These are phyloP conservation scores for Cladorrhinum sp. DNA, from an alignment of 2,329 filamentous ascomycete species.

Conservation along the genomic window DNA sequence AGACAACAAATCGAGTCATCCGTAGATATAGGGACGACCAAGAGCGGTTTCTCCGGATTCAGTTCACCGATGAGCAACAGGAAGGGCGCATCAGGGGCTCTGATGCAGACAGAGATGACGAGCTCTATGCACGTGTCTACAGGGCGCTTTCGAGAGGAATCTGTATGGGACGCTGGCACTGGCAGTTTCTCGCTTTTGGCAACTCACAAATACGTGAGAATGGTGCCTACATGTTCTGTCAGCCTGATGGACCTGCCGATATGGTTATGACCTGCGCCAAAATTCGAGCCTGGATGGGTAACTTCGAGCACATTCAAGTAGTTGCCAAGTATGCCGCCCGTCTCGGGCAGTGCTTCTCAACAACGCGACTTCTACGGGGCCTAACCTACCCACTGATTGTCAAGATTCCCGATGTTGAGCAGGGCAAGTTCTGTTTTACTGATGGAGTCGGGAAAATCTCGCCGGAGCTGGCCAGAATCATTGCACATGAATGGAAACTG, in stretches of 20 bases:
- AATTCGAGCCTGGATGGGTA: constrained; percentile 84
- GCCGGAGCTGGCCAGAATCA: constrained; percentile 67
- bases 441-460: constrained; percentile 97
- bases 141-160: constrained; percentile 75
- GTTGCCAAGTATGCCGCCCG: constrained; percentile 90
- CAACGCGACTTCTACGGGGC: constrained; percentile 71
- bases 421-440: constrained; percentile 71
- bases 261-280: constrained; percentile 62
- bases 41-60: constrained; percentile 83
- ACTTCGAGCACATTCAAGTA: constrained; percentile 74
- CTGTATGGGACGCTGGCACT: constrained; percentile 73
- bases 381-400: constrained; percentile 57
- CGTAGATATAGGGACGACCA: constrained; percentile 65
- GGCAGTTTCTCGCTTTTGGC: constrained; percentile 88
- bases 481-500: constrained; percentile 67
- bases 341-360: constrained; percentile 93
- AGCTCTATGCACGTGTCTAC: constrained; percentile 71
- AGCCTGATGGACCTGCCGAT: constrained; percentile 41
- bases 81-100: constrained; percentile 58
- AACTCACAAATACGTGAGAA: constrained; percentile 94
- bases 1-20: constrained; percentile 84
- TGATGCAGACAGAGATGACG: constrained; percentile 57
- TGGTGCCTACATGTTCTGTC: constrained; percentile 88
- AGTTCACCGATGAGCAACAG: constrained; percentile 78
- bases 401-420: constrained; percentile 68